Evolutionary conservation across 2,329 filamentous ascomycete species (phyloP), one percentile per base, ranked within the genome.

Genomic region (Huntiella decipiens): DNA sequence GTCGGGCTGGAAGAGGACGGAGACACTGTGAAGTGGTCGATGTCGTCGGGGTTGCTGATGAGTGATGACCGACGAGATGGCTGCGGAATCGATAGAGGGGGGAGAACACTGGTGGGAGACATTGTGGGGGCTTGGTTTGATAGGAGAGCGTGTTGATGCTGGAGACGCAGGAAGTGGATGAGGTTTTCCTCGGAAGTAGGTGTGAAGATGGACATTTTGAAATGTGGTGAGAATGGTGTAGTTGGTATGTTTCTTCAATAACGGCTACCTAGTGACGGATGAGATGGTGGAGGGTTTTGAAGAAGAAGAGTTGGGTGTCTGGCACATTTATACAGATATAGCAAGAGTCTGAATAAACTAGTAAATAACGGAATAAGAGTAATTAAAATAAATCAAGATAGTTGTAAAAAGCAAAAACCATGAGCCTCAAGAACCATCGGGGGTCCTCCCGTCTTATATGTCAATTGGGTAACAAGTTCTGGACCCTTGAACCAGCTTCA

Each of bases 281-380:
- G 17, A 33, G 13, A 40, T 22, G 13, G 16, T 13, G 12, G 28
- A 22, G 11, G 44, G 22, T 31, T 35, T 38, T 46, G 37, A 40
- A 34, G 15, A 35, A 32, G 38, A 12, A 32, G 43, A 38, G 5
- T 35, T 41, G 11, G 31, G 11, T 40, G 36, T 41, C 44, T 31
- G 38, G 38, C 19, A 46, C 44, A 46, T 46, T 46, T 46, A 46
- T 40, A 36, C 19, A 13, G 43, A 34, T 44, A 36, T 28, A 28
- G 22, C 22, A 28, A 28, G 22, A 7, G 8, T 7, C 8, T 43
- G 41, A 34, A 17, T 31, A 33, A 34, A 13, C 31, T 15, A 16
- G n/a, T 15, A 12, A 10, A 15, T 33, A 17, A 10, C 31, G 41
- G 13, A 10, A 28, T 28, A 28, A 28, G 8, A 28, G 8, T 10